A percentile compares a stretch with the other conserved stretches of the same genome.
These are phyloP conservation scores for Prunus yedoensis DNA, from an alignment of 331 rosid genomes.

Conservation along the genomic window DNA sequence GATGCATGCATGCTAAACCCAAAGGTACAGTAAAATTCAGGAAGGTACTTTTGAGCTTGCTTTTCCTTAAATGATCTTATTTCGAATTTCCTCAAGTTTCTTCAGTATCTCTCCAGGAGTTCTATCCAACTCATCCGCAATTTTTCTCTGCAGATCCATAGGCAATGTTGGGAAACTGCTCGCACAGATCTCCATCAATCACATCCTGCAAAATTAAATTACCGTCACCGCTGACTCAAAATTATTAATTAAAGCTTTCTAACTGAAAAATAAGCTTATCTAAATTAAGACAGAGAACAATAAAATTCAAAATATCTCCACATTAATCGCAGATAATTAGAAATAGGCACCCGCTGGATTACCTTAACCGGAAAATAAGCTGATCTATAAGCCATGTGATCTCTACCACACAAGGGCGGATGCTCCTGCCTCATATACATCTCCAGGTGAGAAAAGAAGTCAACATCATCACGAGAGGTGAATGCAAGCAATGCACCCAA, in stretches of 20 bases:
- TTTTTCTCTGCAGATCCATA: conserved; percentile 90
- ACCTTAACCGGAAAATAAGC: conserved; percentile 98
- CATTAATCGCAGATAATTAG: neutral
- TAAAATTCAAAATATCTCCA: neutral
- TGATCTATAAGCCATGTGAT: conserved; percentile 96
- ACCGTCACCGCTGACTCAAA: conserved; percentile 15
- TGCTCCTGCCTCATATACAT: conserved; percentile 97
- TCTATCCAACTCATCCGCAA: conserved; percentile 92
- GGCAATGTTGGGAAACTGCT: conserved; percentile 96
- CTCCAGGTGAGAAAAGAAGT: conserved; percentile 96
- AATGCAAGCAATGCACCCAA: conserved; percentile 90
- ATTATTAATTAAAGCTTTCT: neutral
- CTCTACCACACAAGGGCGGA: conserved; percentile 97
- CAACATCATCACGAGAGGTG: conserved; percentile 95
- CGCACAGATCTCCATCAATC: conserved; percentile 97
- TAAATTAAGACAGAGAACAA: neutral
- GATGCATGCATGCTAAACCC: conserved; percentile 5
- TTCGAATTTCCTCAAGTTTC: conserved; percentile 88
- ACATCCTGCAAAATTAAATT: conserved; percentile 68
- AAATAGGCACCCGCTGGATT: conserved; percentile 8
- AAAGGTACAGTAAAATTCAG: neutral
- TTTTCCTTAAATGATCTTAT: conserved; percentile 71
- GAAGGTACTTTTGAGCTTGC: conserved; percentile 29
- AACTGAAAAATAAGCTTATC: neutral
- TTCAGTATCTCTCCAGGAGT: conserved; percentile 93